A percentile compares a stretch with the other conserved stretches of the same genome.
Conservation (phyloP, 345 rosid genomes). For the Euphorbia lathyris region DNA sequence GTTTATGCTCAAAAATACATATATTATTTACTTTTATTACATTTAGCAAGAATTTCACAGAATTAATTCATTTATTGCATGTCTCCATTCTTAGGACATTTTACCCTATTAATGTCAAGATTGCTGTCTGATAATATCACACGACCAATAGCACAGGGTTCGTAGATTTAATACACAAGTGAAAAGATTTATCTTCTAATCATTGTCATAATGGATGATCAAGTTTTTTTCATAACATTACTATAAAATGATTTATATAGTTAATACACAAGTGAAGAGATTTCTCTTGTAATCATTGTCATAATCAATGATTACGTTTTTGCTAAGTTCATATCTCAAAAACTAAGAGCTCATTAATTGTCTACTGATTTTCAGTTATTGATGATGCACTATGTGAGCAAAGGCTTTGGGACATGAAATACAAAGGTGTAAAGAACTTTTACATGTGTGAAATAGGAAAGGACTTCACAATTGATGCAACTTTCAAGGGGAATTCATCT, state of each 20-base stretch:
- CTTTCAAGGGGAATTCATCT: constrained; percentile 86
- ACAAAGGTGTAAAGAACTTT: constrained; percentile 70
- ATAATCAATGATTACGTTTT: not conserved
- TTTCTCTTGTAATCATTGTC: not conserved
- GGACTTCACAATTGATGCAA: constrained; percentile 96
- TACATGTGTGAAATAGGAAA: constrained; percentile 97
- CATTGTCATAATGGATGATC: too few relatives aligned
- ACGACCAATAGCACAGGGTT: too few relatives aligned
- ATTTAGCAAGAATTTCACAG: not conserved
- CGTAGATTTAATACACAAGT: too few relatives aligned
- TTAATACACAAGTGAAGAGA: not conserved
- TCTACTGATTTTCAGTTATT: constrained; percentile 62
- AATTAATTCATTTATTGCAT: not conserved
- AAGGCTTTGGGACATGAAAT: constrained; percentile 99
- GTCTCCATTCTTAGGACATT: not conserved
- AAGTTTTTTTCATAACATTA: too few relatives aligned
- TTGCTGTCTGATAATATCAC: too few relatives aligned
- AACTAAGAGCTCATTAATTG: not conserved
- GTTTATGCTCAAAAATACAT: not conserved
- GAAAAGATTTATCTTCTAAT: too few relatives aligned
- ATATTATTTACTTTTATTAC: not conserved
- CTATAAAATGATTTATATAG: not conserved
- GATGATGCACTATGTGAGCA: constrained; percentile 80
- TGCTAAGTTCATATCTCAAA: not conserved
- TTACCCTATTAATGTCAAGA: not conserved